These are phyloP conservation scores for Datisca glomerata DNA, from an alignment of 306 rosid species.

Conservation along the genomic window DNA sequence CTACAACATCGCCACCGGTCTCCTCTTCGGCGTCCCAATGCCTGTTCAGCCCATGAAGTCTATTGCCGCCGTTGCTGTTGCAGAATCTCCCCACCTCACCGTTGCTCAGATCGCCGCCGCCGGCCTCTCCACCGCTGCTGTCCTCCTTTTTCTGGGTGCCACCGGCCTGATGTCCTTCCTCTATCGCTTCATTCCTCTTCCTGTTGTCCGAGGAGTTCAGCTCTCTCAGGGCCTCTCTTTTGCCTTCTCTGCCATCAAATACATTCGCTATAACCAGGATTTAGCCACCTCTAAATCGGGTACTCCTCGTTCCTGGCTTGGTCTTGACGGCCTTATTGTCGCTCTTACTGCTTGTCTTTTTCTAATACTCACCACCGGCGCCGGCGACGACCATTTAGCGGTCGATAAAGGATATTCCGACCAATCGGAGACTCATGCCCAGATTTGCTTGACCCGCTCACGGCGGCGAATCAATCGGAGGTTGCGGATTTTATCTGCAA, in stretches of 20 bases:
- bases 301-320: constrained; percentile 44
- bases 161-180: constrained; percentile 78
- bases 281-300: constrained; percentile 33
- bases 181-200: constrained; percentile 65
- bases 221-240: constrained; percentile 80
- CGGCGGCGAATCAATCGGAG: constrained; percentile 9
- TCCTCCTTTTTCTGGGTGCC: constrained; percentile 45
- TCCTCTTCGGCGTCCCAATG: constrained; percentile 78
- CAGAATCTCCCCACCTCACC: constrained; percentile 55
- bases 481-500: constrained; percentile 20
- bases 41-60: constrained; percentile 95
- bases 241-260: constrained; percentile 64
- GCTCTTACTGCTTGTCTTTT: constrained; percentile 39
- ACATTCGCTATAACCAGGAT: constrained; percentile 54
- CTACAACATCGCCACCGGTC: constrained; percentile 67
- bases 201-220: constrained; percentile 81
- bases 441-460: background rate
- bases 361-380: constrained; percentile 52
- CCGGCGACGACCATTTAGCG: constrained; percentile 24
- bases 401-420: background rate
- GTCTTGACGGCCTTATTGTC: constrained; percentile 42
- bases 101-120: constrained; percentile 68
- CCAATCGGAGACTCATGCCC: no score
- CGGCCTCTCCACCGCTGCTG: constrained; percentile 63
- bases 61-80: constrained; percentile 76